These are phyloP conservation scores for Sicyos baderoa DNA, from an alignment of 306 rosid species.

Conservation along the genomic window DNA sequence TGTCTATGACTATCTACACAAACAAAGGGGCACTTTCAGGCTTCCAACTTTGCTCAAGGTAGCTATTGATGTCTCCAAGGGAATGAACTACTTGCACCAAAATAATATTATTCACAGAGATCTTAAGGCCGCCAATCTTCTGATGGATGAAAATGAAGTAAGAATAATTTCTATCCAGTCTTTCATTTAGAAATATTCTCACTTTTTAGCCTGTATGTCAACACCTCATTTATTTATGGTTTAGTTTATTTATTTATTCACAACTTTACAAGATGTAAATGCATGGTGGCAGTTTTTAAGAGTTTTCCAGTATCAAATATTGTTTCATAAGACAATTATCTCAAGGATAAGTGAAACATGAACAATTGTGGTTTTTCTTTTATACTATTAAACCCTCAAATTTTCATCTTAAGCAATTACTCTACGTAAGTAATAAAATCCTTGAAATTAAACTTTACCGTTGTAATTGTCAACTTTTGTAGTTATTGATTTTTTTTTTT, in stretches of 20 bases:
- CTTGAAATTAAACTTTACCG: neutral
- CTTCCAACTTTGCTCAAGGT: slow-evolving; percentile 83
- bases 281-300: neutral
- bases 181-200: slow-evolving; percentile 2
- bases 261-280: neutral
- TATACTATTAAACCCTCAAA: neutral
- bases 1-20: slow-evolving; percentile 92
- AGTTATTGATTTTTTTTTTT: too few species aligned
- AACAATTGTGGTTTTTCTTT: neutral
- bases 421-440: neutral
- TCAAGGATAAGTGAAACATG: neutral
- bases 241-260: neutral
- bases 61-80: slow-evolving; percentile 81
- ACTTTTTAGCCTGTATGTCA: neutral
- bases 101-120: slow-evolving; percentile 93
- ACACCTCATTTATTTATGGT: neutral
- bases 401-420: neutral
- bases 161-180: slow-evolving; percentile 16
- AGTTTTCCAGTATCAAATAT: neutral
- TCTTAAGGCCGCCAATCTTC: slow-evolving; percentile 85
- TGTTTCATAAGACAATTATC: neutral
- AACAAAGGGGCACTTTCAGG: slow-evolving; percentile 75
- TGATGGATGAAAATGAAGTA: slow-evolving; percentile 97
- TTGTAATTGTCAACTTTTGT: neutral
- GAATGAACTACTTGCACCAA: slow-evolving; percentile 97